Base-by-base conservation (phyloP, 2,329 filamentous ascomycete genomes). In the Penicillium polonicum region DNA sequence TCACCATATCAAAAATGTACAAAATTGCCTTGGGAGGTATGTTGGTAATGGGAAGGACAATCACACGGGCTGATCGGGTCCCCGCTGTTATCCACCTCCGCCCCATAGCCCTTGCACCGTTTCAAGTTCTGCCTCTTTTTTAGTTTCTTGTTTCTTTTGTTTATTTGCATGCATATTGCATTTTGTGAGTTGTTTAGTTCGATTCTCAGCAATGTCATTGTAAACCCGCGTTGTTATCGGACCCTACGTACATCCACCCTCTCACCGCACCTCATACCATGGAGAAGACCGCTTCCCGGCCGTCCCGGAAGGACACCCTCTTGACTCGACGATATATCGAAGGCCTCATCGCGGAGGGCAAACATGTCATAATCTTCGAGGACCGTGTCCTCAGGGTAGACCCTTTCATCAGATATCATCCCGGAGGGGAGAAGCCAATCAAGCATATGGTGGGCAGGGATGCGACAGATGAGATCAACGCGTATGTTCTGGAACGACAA, bases 381-480 rank as follows among this genome's bases (percentile, higher is more conserved):
- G 83, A 86, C 59, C 85, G 86, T 68, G 92, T 97, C 10, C 76
- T 97, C 65, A 96, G 92, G 77, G 87, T 91, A 33, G 93, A 97
- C 74, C 83, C 88, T 39, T 99, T 92, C 91, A 79, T 95, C 52
- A 85, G 85, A 52, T 97, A 90, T 70, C 94, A 97, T 70, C 94
- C 94, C 13, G 94, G 94, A 57, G 94, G 94, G 66, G 88, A 93
- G 68, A 94, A 92, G 76, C 85, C 93, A 54, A 95, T 99, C 63
- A 80, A 86, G 72, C 94, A 99, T 72, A 94, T 97, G 91, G 85
- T 97, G 60, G 92, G 92, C 60, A 86, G 89, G 76, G 92, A 96
- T 84, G 93, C 91, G 50, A 97, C 93, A 12, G 92, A 97, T 74
- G 94, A 97, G 76, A 88, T 97, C 60, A 91, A 88, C 74, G 90